These are phyloP conservation scores for Geosmithia putterillii DNA, from an alignment of 2,329 filamentous ascomycete genomes.

Conservation along the genomic window DNA sequence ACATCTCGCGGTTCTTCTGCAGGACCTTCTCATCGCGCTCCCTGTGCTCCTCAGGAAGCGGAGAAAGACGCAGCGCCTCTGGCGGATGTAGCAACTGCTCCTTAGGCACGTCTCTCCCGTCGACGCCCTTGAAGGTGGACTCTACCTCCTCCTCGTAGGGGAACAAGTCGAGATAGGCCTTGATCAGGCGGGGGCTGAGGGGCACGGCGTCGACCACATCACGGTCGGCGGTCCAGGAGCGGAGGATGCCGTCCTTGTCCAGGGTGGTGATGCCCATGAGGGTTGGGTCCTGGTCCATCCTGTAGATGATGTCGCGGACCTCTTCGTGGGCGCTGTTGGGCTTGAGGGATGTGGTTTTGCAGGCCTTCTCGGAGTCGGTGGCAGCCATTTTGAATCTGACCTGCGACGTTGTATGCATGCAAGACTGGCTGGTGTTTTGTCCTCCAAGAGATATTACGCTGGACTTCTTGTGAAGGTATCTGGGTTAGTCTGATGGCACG, in stretches of 20 bases:
- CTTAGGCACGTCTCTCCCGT: slow-evolving; percentile 3
- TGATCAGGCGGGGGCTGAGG: slow-evolving; percentile 4
- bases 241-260: slow-evolving; percentile 7
- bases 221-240: slow-evolving; percentile 7
- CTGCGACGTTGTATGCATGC: too few relatives aligned
- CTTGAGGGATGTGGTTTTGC: neutral
- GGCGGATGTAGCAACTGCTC: slow-evolving; percentile 4
- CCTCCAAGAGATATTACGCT: too few relatives aligned
- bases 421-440: too few relatives aligned
- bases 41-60: neutral
- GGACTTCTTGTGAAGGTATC: too few relatives aligned
- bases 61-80: slow-evolving; percentile 1
- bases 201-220: slow-evolving; percentile 6
- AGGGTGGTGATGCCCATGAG: slow-evolving; percentile 4
- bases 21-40: neutral
- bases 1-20: neutral
- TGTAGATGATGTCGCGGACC: neutral
- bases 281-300: neutral
- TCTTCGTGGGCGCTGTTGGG: neutral
- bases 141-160: slow-evolving; percentile 4
- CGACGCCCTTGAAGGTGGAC: slow-evolving; percentile 4
- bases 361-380: too few relatives aligned
- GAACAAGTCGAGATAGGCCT: slow-evolving; percentile 6
- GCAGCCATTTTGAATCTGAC: too few relatives aligned
- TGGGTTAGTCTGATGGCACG: too few relatives aligned